Base-by-base conservation (phyloP, 2,329 filamentous ascomycete species). In the Xylariaceae sp. region DNA sequence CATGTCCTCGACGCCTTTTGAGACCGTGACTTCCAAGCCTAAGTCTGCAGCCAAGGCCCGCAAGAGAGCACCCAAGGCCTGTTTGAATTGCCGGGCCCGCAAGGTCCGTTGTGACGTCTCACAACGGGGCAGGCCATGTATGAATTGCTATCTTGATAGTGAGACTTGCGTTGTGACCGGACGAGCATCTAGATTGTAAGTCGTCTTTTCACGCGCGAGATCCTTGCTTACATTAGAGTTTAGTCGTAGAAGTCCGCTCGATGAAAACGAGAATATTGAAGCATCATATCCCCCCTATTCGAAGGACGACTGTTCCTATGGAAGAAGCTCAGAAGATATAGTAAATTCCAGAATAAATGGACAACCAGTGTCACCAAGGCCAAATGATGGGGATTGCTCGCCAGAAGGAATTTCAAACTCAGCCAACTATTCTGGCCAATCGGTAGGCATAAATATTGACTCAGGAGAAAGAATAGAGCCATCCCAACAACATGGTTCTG, bases 91-190 rank as follows among this genome's bases (percentile, higher is more conserved):
- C 62, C 73, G 79, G 16, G 74, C 78, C n/a, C 71, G 79, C 21
- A 81, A 81, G 64, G 79, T 81, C 23, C 71, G 79, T 23, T 81
- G 79, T 54, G 79, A 80, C 63, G 78, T 81, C 16, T 79, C 75
- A 41, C 78, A 79, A 59, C 72, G 75, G 54, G 79, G 78, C 2
- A 70, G 74, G 29, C 80, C 79, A 7, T 82, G 77, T 67, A 81
- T 80, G 71, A 81, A 81, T 53, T 82, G 79, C 64, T 78, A 78
- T 44, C 75, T 80, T 52, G 79, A 81, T 60, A 77, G 75, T 55
- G 78, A 81, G 61, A 72, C 71, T 0, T 75, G 75, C 60, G 66
- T 79, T 49, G 70, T 76, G 54, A 76, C 72, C 7, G 72, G 71
- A 42, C 70, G 74, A 57, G 75, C 73, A 19, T 76, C 73, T 3